A percentile compares a stretch with the other conserved stretches of the same genome.
Conservation (phyloP, 2,329 filamentous ascomycete species). For the Paraphoma sp. region DNA sequence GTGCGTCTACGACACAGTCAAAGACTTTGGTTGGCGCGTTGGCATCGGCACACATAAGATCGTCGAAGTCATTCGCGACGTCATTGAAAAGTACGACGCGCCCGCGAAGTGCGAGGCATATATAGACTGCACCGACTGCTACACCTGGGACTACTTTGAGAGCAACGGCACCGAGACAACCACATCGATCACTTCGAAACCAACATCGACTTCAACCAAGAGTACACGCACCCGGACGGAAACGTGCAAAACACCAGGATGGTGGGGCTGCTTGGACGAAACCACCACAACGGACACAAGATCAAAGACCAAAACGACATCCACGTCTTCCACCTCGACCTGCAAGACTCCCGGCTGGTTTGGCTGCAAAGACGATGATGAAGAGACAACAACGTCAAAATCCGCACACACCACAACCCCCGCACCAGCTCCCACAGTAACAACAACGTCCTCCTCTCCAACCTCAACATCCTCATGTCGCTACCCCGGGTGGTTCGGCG, state of each 20-base stretch:
- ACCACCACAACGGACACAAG: constrained; percentile 60
- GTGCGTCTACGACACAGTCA: constrained; percentile 91
- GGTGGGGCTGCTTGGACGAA: constrained; percentile 83
- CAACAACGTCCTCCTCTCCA: constrained; percentile 38
- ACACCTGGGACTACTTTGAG: constrained; percentile 91
- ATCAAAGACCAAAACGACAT: constrained; percentile 54
- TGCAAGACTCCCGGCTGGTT: constrained; percentile 68
- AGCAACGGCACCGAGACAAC: constrained; percentile 85
- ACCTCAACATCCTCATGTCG: constrained; percentile 51
- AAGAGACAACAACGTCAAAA: constrained; percentile 43
- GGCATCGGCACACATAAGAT: constrained; percentile 93
- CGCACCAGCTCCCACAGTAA: constrained; percentile 33
- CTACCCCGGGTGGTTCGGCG: constrained; percentile 57
- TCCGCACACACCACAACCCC: constrained; percentile 36
- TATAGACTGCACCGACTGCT: constrained; percentile 83
- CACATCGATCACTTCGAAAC: constrained; percentile 62
- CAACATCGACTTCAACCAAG: constrained; percentile 61
- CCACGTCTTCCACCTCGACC: constrained; percentile 46
- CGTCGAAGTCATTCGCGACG: constrained; percentile 82
- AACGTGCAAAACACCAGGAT: constrained; percentile 89
- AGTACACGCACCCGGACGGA: constrained; percentile 70
- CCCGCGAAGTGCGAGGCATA: constrained; percentile 80
- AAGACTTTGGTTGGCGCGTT: constrained; percentile 89
- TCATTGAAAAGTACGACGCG: constrained; percentile 81
- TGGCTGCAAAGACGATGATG: constrained; percentile 63